phyloP scores from a whole-genome alignment of 495 filamentous ascomycete species.

The Lepraria neglecta region DNA sequence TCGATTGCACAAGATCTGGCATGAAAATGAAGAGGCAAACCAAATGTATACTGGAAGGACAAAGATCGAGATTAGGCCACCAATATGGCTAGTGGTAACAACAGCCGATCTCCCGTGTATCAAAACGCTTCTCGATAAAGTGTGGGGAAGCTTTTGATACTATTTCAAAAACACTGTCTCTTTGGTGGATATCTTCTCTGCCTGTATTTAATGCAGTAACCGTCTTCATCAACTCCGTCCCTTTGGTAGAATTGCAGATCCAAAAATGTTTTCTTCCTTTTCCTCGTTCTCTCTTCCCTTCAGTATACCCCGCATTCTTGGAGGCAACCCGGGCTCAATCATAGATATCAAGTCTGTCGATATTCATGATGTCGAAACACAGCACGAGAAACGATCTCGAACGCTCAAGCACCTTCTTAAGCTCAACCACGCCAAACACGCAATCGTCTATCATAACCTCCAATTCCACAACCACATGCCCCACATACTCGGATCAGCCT shows the following conservation, averaged over 20 bases:
- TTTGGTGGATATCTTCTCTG: background rate
- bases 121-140: constrained; percentile 6
- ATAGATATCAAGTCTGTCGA: constrained; percentile 66
- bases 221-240: too few species aligned
- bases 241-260: background rate
- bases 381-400: constrained; percentile 67
- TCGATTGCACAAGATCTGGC: background rate
- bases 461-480: constrained; percentile 82
- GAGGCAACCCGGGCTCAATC: constrained; percentile 28
- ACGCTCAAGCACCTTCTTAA: constrained; percentile 84
- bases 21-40: background rate
- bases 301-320: constrained; percentile 24
- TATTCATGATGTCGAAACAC: constrained; percentile 70
- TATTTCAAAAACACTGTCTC: background rate
- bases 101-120: constrained; percentile 8
- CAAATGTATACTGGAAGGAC: background rate
- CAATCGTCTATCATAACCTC: constrained; percentile 71
- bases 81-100: background rate
- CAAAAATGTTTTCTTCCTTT: constrained; percentile 30
- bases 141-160: background rate
- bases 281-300: constrained; percentile 31
- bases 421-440: constrained; percentile 85
- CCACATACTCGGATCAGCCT: constrained; percentile 77
- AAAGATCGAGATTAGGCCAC: too few species aligned
- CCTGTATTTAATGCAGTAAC: background rate